Conservation (phyloP, 805 yeast genomes). For the Nakazawaea pomicola region DNA sequence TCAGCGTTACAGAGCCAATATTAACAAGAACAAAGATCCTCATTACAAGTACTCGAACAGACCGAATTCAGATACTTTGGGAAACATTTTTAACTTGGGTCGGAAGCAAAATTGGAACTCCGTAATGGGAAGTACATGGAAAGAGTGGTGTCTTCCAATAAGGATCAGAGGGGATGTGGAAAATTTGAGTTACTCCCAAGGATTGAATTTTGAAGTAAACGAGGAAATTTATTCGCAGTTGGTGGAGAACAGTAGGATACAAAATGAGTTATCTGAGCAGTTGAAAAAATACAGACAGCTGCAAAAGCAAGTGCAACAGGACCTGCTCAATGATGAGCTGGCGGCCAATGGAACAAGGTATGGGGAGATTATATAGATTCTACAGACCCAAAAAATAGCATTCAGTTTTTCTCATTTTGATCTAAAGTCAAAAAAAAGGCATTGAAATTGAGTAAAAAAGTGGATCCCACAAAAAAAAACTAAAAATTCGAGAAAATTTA, state of each 20-base stretch:
- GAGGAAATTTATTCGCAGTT: conserved; percentile 36
- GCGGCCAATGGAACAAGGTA: conserved; percentile 3
- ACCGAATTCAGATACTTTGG: conserved; percentile 40
- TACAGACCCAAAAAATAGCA: too few species aligned
- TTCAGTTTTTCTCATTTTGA: not conserved
- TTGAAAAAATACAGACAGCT: conserved; percentile 22
- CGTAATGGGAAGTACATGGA: conserved; percentile 67
- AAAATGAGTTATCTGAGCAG: conserved; percentile 40
- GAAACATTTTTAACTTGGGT: conserved; percentile 79
- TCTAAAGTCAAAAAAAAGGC: not conserved
- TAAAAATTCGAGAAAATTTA: too few species aligned
- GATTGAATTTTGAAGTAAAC: conserved; percentile 48
- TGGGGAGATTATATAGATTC: conserved; percentile 4
- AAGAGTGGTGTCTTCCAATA: conserved; percentile 69
- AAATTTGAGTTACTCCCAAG: conserved; percentile 31
- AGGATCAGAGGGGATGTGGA: conserved; percentile 20
- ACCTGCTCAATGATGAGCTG: conserved; percentile 8
- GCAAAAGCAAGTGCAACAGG: conserved; percentile 20
- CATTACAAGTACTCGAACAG: conserved; percentile 34
- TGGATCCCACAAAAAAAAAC: too few species aligned
- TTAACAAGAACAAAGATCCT: conserved; percentile 28
- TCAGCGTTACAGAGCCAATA: conserved; percentile 39
- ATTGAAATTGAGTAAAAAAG: too few species aligned
- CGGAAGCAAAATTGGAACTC: conserved; percentile 51
- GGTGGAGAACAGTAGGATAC: conserved; percentile 36